Conservation (phyloP, 805 yeast genomes). For the Zygosaccharomyces siamensis region DNA sequence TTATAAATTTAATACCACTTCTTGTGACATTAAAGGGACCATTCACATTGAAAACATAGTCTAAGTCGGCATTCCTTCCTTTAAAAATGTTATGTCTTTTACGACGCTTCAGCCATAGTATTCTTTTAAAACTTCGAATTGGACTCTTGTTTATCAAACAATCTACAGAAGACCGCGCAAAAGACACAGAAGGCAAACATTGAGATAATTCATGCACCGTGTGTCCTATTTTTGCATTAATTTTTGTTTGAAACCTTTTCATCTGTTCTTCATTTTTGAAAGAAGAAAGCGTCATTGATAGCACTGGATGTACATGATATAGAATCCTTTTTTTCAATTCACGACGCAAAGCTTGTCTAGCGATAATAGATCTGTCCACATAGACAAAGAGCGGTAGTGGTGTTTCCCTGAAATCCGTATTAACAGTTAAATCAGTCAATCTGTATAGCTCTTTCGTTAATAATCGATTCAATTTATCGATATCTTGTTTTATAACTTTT, state of each 20-base stretch:
- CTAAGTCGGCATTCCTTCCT: conserved; percentile 25
- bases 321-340: conserved; percentile 20
- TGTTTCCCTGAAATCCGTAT: conserved; percentile 17
- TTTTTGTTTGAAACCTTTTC: conserved; percentile 16
- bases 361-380: conserved; percentile 20
- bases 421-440: conserved; percentile 22
- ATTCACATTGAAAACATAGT: conserved; percentile 20
- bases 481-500: conserved; percentile 18
- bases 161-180: conserved; percentile 24
- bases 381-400: conserved; percentile 26
- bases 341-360: conserved; percentile 18
- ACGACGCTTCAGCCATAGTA: conserved; percentile 33
- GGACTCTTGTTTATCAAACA: conserved; percentile 28
- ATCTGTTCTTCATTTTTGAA: conserved; percentile 16
- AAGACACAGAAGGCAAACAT: conserved; percentile 23
- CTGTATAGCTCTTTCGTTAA: conserved; percentile 25
- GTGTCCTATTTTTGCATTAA: conserved; percentile 12
- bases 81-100: conserved; percentile 24
- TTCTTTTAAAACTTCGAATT: conserved; percentile 30
- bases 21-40: conserved; percentile 21
- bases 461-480: conserved; percentile 20
- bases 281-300: conserved; percentile 20
- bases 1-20: conserved; percentile 28
- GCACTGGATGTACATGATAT: conserved; percentile 25
- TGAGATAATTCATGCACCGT: conserved; percentile 18